Base-by-base conservation (phyloP, 2,329 filamentous ascomycete genomes). In the Sporothrix pseudoabietina region DNA sequence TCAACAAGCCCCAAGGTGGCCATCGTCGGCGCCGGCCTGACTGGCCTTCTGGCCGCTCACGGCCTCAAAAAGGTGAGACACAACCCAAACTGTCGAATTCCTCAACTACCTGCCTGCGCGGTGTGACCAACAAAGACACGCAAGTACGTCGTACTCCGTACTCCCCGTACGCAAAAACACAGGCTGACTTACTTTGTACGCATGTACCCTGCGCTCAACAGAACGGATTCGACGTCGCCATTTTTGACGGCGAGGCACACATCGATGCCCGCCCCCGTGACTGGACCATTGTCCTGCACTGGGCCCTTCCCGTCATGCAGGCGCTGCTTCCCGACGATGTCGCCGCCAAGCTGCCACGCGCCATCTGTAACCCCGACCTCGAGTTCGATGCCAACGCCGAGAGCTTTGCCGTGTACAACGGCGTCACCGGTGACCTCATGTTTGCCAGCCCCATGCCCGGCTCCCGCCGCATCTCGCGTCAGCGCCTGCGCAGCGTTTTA, bases 251-350 rank as follows among this genome's bases (percentile, higher is more conserved):
- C 19, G 81, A 82, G 47, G 69, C 72, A 1, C 75, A 77, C 69
- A 61, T 81, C 72, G 75, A 79, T 9, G 77, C 77, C 30, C 79
- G 81, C 9, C 66, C 73, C 2, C 80, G 81, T 71, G 81, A 83
- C 77, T 83, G 81, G 82, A 80, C 80, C n/a, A 82, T 83, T 44
- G 77, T 81, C 12, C 75, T 83, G 30, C 82, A 82, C 74, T 84
- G 82, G 82, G 82, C 79, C 14, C 79, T 82, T 76, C 78, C 80
- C 0, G 76, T 78, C 6, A 78, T 84, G 68, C 75, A 72, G 57
- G 76, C 80, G 61, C 75, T 83, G 65, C 77, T 84, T 1, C 81
- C 82, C 1, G 72, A 78, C 5, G 76, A 78, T 4, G 75, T 83
- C 10, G 73, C 79, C 30, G 76, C 75, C 6, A 77, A 77, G 22